Percentiles rank a stretch among this genome's conserved stretches.
phyloP scores from a whole-genome alignment of 1,284 basidiomycete species.

The Ganoderma sinense region DNA sequence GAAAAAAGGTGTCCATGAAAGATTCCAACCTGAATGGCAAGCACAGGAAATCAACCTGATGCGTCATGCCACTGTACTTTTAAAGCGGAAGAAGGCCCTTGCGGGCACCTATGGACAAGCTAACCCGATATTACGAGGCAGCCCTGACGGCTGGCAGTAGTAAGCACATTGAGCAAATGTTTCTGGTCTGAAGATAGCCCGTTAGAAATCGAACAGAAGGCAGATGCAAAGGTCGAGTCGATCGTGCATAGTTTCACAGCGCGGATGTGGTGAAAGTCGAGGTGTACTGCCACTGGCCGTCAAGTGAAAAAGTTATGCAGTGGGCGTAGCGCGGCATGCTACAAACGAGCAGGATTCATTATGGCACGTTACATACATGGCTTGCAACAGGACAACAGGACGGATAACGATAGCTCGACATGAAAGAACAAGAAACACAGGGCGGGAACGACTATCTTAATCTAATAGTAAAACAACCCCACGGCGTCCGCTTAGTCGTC shows the following conservation, averaged over 20 bases:
- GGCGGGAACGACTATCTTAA: background rate
- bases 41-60: no score
- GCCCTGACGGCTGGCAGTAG: no score
- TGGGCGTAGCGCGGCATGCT: background rate
- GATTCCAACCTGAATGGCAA: no score
- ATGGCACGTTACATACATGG: background rate
- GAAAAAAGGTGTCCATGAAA: no score
- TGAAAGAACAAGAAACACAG: constrained; percentile 1
- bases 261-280: background rate
- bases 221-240: no score
- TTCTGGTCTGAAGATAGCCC: no score
- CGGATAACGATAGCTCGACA: background rate
- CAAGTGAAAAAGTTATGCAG: no score
- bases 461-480: background rate
- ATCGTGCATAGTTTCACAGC: background rate
- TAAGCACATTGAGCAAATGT: no score
- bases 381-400: background rate
- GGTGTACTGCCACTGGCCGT: background rate
- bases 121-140: background rate
- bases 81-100: background rate
- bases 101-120: background rate
- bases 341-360: background rate
- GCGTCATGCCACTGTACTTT: background rate
- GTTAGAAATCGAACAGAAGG: no score
- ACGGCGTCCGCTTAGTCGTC: constrained; percentile 35